Conservation (phyloP, 139 green algal genomes). For the Chloropicon primus region DNA sequence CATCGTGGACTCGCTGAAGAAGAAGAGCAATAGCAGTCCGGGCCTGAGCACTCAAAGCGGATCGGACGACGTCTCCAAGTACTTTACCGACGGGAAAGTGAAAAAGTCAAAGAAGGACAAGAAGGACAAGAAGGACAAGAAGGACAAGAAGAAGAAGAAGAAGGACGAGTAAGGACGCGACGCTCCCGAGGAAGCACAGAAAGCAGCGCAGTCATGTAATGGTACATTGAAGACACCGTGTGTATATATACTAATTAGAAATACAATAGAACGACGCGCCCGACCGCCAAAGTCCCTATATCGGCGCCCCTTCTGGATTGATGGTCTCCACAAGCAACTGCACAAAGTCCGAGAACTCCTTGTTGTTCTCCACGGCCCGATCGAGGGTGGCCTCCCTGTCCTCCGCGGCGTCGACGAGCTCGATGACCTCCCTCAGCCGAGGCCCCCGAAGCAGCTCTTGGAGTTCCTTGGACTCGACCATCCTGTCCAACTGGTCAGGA, state of each 20-base stretch:
- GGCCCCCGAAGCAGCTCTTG: not conserved
- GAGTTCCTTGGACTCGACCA: not conserved
- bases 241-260: no score
- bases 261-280: no score
- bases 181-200: no score
- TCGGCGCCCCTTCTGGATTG: not conserved
- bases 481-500: not conserved
- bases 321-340: not conserved
- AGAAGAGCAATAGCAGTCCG: conserved; percentile 16
- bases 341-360: not conserved
- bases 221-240: no score
- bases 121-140: conserved; percentile 11
- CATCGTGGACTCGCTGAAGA: conserved; percentile 34
- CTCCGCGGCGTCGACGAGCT: not conserved
- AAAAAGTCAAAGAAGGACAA: conserved; percentile 3
- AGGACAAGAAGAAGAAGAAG: not conserved
- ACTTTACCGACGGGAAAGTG: not conserved
- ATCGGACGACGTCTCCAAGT: not conserved
- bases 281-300: no score
- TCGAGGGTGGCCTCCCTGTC: not conserved
- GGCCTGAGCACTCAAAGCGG: not conserved
- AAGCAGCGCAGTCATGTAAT: no score
- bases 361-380: not conserved
- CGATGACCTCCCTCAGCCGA: not conserved
- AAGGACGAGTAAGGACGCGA: not conserved